Conservation (phyloP, 78 protist genomes). For the Isochrysis galbana region DNA sequence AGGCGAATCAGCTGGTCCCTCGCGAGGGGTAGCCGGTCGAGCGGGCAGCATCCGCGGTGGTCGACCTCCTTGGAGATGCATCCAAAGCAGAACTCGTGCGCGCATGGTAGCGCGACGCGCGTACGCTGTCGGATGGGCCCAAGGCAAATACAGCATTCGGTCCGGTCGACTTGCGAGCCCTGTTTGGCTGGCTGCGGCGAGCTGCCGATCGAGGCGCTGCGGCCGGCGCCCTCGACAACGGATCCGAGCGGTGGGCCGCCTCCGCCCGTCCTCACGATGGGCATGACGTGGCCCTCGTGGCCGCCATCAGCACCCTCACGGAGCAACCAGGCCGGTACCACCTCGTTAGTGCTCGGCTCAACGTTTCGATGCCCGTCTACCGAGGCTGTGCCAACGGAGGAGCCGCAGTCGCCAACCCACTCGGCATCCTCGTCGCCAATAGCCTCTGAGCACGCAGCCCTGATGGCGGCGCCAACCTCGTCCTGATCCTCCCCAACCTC, state of each 20-base stretch:
- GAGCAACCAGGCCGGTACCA: too few species aligned
- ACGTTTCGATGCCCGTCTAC: background rate
- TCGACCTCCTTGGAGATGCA: background rate
- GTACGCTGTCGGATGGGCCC: background rate
- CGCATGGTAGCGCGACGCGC: background rate
- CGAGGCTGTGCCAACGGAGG: background rate
- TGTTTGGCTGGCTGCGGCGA: background rate
- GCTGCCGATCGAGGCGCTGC: background rate
- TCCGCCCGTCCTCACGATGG: background rate
- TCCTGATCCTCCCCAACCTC: too few species aligned
- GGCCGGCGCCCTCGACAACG: background rate
- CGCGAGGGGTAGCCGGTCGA: background rate
- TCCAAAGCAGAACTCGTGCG: background rate
- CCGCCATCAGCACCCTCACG: too few species aligned
- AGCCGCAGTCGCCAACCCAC: background rate
- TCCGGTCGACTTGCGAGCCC: background rate
- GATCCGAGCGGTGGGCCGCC: background rate
- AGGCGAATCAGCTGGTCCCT: background rate
- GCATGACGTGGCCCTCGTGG: background rate
- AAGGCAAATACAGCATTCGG: background rate
- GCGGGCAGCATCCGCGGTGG: background rate
- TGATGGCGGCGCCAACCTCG: background rate
- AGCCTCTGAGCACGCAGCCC: background rate
- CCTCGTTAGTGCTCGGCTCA: too few species aligned
- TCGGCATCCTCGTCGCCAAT: background rate